phyloP scores from a whole-genome alignment of 352 stramenopile species.

The Thalassiosira ordinaria region DNA sequence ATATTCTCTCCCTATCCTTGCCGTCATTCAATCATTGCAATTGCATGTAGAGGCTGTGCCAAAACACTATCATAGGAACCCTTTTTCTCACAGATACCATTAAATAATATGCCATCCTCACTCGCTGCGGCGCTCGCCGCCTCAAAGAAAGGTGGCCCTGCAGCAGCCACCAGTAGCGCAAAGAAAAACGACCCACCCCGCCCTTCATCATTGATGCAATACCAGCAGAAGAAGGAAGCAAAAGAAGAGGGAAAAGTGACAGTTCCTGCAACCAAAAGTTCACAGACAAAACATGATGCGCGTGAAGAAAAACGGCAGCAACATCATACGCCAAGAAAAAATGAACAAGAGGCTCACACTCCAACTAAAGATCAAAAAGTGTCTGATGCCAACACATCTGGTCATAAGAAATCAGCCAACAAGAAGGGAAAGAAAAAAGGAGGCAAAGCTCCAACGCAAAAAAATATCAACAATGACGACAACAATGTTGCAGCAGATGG shows the following conservation, averaged over 20 bases:
- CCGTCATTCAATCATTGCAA: too few species aligned
- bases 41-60: too few species aligned
- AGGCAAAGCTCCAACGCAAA: background rate
- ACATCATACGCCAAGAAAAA: background rate
- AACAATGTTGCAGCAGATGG: background rate
- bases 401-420: background rate
- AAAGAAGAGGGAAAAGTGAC: constrained; percentile 4
- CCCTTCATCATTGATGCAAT: constrained; percentile 23
- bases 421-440: constrained; percentile 9
- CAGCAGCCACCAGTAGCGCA: background rate
- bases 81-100: too few species aligned
- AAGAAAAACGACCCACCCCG: background rate
- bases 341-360: too few species aligned
- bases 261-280: background rate
- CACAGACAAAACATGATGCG: background rate
- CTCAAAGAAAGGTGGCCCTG: constrained; percentile 6
- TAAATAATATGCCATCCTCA: too few species aligned
- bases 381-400: background rate
- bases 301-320: background rate
- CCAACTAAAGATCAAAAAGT: too few species aligned
- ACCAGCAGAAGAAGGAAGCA: constrained; percentile 18
- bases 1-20: too few species aligned
- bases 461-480: too few species aligned
- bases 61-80: too few species aligned
- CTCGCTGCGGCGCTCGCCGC: constrained; percentile 31